These are phyloP conservation scores for Debaryomyces sp. DNA, from an alignment of 1,139 yeast species.

Conservation along the genomic window DNA sequence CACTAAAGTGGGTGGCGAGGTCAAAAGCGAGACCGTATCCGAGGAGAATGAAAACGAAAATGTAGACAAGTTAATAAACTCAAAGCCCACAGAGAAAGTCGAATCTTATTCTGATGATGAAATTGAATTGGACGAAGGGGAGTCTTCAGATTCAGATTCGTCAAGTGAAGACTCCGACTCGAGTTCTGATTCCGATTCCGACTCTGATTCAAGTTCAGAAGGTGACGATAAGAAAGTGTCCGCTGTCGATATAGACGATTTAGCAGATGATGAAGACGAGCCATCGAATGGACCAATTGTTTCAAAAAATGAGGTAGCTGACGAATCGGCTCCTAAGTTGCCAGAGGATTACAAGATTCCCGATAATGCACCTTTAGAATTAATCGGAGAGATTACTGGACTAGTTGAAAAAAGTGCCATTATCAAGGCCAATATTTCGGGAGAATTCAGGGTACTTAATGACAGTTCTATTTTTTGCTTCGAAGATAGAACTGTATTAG, in stretches of 20 bases:
- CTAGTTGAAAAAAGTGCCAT: slow-evolving; percentile 75
- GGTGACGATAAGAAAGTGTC: slow-evolving; percentile 19
- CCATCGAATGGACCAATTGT: slow-evolving; percentile 60
- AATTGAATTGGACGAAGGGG: slow-evolving; percentile 19
- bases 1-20: slow-evolving; percentile 3
- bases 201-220: slow-evolving; percentile 25
- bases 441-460: slow-evolving; percentile 80
- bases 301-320: slow-evolving; percentile 75
- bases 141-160: slow-evolving; percentile 17
- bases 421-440: slow-evolving; percentile 75
- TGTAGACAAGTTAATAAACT: slow-evolving; percentile 33
- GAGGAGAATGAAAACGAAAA: background rate
- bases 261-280: slow-evolving; percentile 42
- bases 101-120: slow-evolving; percentile 32
- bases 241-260: slow-evolving; percentile 21
- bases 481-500: slow-evolving; percentile 72
- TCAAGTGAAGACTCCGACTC: slow-evolving; percentile 15
- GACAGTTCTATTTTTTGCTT: slow-evolving; percentile 83
- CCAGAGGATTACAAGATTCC: slow-evolving; percentile 69
- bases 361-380: slow-evolving; percentile 65
- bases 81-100: slow-evolving; percentile 26
- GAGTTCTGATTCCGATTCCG: slow-evolving; percentile 15
- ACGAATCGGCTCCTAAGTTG: slow-evolving; percentile 67
- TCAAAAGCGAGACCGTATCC: background rate
- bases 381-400: slow-evolving; percentile 70